Evolutionary conservation across 306 rosid genomes (phyloP).

Genomic region (Vachellia pachyceras): DNA sequence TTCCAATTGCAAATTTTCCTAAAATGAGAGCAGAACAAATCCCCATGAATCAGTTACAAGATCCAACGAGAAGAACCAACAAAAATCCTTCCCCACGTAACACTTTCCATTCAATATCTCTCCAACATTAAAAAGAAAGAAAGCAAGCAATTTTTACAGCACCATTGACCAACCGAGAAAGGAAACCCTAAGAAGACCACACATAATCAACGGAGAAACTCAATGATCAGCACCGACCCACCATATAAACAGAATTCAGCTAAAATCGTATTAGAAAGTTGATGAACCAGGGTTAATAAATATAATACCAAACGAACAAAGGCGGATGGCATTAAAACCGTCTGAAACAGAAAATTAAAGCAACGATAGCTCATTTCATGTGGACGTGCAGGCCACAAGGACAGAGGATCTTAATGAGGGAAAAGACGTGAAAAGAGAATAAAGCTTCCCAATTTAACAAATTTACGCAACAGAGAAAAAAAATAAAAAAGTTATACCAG

Average conservation of each 20-base stretch:
- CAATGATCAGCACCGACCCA: slow-evolving; percentile 27
- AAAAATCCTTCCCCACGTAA: not conserved
- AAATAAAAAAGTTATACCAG: slow-evolving; percentile 7
- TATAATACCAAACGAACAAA: not conserved
- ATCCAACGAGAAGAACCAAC: slow-evolving; percentile 49
- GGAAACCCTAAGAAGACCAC: slow-evolving; percentile 5
- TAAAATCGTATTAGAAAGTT: not conserved
- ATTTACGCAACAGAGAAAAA: not conserved
- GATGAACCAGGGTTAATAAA: not conserved
- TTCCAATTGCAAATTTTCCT: not conserved
- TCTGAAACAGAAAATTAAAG: not conserved
- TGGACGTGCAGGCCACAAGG: slow-evolving; percentile 31
- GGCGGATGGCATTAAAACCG: not conserved
- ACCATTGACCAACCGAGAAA: slow-evolving; percentile 29
- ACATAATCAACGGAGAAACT: slow-evolving; percentile 31
- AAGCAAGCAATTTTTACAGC: not conserved
- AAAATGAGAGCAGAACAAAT: slow-evolving; percentile 11
- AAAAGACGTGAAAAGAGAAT: not conserved
- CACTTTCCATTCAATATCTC: not conserved
- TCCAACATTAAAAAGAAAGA: not conserved
- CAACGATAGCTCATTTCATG: slow-evolving; percentile 10
- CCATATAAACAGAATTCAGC: not conserved
- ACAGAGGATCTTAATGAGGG: not conserved
- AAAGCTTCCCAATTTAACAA: slow-evolving; percentile 37
- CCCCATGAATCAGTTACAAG: slow-evolving; percentile 41